A percentile compares a stretch with the other conserved stretches of the same genome.
Conservation (phyloP, 768 basidiomycete species). For the Termitomyces bulborhizus region DNA sequence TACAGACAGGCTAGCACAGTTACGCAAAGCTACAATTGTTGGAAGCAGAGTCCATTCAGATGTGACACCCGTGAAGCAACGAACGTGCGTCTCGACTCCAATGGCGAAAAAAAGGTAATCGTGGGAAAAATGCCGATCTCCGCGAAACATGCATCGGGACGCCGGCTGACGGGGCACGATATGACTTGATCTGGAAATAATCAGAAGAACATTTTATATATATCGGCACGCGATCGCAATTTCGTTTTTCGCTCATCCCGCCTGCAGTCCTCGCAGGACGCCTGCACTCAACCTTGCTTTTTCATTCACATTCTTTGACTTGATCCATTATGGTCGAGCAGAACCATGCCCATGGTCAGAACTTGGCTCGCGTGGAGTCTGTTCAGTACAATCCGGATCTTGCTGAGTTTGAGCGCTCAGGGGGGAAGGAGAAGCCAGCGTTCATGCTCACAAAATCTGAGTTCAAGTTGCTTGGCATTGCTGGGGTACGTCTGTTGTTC, state of each 20-base stretch:
- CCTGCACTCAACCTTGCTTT: not conserved
- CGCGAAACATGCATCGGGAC: not conserved
- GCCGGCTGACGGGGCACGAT: not conserved
- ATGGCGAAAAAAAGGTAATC: too few relatives aligned
- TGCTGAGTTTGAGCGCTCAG: slow-evolving; percentile 22
- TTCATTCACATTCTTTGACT: too few relatives aligned
- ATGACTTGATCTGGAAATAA: too few relatives aligned
- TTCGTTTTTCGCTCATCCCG: not conserved
- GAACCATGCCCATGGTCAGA: not conserved
- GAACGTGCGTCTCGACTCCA: too few relatives aligned
- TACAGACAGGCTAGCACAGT: too few relatives aligned
- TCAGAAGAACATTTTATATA: not conserved
- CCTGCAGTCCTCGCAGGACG: not conserved
- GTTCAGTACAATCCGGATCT: slow-evolving; percentile 12
- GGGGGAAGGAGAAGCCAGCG: slow-evolving; percentile 14
- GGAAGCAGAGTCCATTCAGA: too few relatives aligned
- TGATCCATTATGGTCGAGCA: not conserved
- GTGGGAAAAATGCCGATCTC: not conserved
- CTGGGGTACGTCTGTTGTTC: slow-evolving; percentile 33
- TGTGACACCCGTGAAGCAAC: too few relatives aligned
- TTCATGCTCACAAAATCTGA: slow-evolving; percentile 34
- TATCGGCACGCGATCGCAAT: not conserved
- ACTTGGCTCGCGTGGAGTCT: not conserved
- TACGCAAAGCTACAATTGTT: too few relatives aligned
- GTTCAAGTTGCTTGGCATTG: slow-evolving; percentile 54